A percentile compares a stretch with the other conserved stretches of the same genome.
Evolutionary conservation across 768 basidiomycete genomes (phyloP).

Genomic region (Boletus sp.): DNA sequence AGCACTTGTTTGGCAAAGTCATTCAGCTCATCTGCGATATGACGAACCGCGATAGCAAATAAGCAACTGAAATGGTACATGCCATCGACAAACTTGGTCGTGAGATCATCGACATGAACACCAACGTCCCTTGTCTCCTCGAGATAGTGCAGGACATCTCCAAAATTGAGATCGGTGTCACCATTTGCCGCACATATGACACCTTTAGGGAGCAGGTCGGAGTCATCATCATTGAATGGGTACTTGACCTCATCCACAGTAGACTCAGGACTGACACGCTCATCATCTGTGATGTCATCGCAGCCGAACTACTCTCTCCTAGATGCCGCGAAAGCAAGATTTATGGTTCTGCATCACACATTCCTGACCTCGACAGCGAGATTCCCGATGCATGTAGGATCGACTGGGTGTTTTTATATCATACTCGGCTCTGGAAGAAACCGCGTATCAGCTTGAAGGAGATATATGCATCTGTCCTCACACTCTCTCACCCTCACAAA

Average conservation of each 20-base stretch:
- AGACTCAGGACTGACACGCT: slow-evolving; percentile 66
- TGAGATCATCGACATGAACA: slow-evolving; percentile 77
- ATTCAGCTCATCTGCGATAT: slow-evolving; percentile 65
- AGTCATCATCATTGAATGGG: slow-evolving; percentile 82
- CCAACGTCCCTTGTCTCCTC: slow-evolving; percentile 50
- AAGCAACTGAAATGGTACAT: slow-evolving; percentile 55
- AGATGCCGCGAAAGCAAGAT: slow-evolving; percentile 52
- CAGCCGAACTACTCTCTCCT: slow-evolving; percentile 63
- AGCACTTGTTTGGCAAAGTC: slow-evolving; percentile 90
- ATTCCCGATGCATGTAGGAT: slow-evolving; percentile 58
- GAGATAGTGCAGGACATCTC: slow-evolving; percentile 77
- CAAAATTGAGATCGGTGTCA: slow-evolving; percentile 90
- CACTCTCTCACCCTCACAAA: slow-evolving; percentile 71
- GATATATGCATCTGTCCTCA: slow-evolving; percentile 73
- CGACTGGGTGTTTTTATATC: slow-evolving; percentile 78
- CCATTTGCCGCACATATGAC: slow-evolving; percentile 82
- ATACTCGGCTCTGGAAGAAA: slow-evolving; percentile 82
- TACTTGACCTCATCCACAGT: slow-evolving; percentile 74
- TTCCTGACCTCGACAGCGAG: slow-evolving; percentile 38
- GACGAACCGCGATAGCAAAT: slow-evolving; percentile 49
- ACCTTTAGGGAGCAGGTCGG: slow-evolving; percentile 86
- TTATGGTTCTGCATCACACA: slow-evolving; percentile 37
- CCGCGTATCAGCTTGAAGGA: slow-evolving; percentile 80
- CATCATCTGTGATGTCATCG: slow-evolving; percentile 70
- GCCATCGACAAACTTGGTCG: slow-evolving; percentile 78